These are phyloP conservation scores for Zea luxurians DNA, from an alignment of 176 grass and related monocot species.

Conservation along the genomic window DNA sequence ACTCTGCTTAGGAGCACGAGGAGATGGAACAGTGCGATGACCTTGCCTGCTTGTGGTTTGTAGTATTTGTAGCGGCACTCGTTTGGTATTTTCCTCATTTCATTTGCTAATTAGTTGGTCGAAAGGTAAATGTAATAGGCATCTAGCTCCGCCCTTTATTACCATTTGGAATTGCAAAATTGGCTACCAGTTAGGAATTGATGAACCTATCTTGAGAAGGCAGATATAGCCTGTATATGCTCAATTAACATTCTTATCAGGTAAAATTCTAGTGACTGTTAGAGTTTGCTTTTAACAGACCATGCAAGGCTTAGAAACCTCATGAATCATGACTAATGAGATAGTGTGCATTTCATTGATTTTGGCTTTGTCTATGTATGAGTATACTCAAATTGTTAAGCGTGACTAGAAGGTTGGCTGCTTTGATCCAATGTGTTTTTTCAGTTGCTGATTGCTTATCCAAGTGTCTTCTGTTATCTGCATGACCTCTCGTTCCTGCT, in stretches of 20 bases:
- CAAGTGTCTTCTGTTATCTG: background rate
- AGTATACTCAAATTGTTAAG: no score
- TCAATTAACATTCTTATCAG: background rate
- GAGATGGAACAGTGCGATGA: background rate
- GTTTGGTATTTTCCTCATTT: background rate
- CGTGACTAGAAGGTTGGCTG: background rate
- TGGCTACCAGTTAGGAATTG: background rate
- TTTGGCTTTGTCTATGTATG: background rate
- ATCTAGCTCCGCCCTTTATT: background rate
- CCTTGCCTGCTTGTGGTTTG: background rate
- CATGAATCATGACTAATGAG: no score
- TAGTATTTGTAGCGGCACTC: background rate
- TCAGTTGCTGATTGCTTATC: slow-evolving; percentile 1
- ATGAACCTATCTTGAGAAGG: background rate
- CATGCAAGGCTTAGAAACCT: background rate
- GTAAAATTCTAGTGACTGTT: background rate
- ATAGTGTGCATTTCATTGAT: no score
- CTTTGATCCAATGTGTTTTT: background rate
- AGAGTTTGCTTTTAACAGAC: background rate
- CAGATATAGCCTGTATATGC: background rate
- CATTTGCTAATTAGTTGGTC: background rate
- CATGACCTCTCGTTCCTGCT: background rate
- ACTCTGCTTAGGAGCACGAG: background rate
- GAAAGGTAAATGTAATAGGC: background rate
- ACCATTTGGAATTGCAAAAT: background rate